phyloP scores from a whole-genome alignment of 129 eudicot species.

The Glebionis coronaria region DNA sequence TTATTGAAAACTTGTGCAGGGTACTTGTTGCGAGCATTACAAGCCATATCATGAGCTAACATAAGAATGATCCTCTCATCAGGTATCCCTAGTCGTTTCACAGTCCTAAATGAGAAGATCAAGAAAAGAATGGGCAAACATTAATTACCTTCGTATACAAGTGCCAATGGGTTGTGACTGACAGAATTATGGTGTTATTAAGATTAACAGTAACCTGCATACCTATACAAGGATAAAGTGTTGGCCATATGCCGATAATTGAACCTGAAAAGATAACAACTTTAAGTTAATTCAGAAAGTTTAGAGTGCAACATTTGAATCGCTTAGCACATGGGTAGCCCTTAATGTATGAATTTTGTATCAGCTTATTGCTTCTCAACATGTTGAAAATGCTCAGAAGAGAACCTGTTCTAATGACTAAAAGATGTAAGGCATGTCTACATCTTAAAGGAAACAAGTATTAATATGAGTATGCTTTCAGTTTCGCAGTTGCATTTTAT shows the following conservation, averaged over 20 bases:
- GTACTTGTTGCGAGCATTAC: constrained; percentile 92
- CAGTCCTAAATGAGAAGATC: constrained; percentile 59
- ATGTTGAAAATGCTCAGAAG: too few species aligned
- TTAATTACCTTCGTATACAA: background rate
- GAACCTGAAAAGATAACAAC: constrained; percentile 52
- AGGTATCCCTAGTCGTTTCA: constrained; percentile 91
- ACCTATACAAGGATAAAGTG: constrained; percentile 92
- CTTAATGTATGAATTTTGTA: too few species aligned
- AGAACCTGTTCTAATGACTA: background rate
- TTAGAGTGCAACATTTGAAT: background rate
- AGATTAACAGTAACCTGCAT: background rate
- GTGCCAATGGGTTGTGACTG: background rate
- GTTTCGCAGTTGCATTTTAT: too few species aligned
- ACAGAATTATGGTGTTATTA: background rate
- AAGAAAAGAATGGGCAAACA: background rate
- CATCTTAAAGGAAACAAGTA: too few species aligned
- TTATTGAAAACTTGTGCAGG: constrained; percentile 99
- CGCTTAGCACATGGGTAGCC: too few species aligned
- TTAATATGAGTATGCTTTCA: too few species aligned
- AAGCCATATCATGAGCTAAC: constrained; percentile 99
- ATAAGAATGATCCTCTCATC: constrained; percentile 97
- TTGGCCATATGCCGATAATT: constrained; percentile 98
- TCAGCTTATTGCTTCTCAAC: too few species aligned
- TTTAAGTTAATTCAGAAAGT: constrained; percentile 5
- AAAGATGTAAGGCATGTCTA: background rate